Conservation (phyloP, 1,139 yeast genomes). For the Wickerhamomyces sp. region DNA sequence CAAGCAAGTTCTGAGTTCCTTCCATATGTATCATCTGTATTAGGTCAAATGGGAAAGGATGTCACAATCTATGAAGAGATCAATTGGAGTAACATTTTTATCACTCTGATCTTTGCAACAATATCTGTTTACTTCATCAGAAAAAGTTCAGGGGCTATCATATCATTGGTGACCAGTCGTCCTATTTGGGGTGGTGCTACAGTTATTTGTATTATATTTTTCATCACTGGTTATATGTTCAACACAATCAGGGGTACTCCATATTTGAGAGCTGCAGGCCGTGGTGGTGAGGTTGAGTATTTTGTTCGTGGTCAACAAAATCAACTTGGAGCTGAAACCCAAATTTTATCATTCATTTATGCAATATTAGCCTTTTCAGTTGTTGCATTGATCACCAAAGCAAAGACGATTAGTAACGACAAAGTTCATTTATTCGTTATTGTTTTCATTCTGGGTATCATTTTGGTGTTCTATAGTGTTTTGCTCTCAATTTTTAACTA, state of each 20-base stretch:
- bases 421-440: slow-evolving; percentile 43
- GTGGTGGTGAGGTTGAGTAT: slow-evolving; percentile 55
- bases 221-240: slow-evolving; percentile 91
- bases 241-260: slow-evolving; percentile 79
- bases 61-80: slow-evolving; percentile 52
- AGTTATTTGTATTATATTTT: slow-evolving; percentile 58
- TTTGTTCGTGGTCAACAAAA: slow-evolving; percentile 58
- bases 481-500: slow-evolving; percentile 50
- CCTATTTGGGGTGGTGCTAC: slow-evolving; percentile 66
- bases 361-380: slow-evolving; percentile 49
- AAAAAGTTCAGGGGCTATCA: slow-evolving; percentile 28
- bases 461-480: slow-evolving; percentile 50
- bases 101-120: slow-evolving; percentile 33
- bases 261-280: slow-evolving; percentile 49
- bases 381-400: slow-evolving; percentile 44
- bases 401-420: slow-evolving; percentile 40
- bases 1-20: slow-evolving; percentile 44
- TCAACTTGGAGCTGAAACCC: slow-evolving; percentile 84
- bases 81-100: slow-evolving; percentile 45
- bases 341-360: slow-evolving; percentile 60
- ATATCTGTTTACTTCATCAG: slow-evolving; percentile 24
- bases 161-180: slow-evolving; percentile 31
- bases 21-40: slow-evolving; percentile 30
- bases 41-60: slow-evolving; percentile 16
- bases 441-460: slow-evolving; percentile 31